Percentiles rank a stretch among this genome's conserved stretches.
These are phyloP conservation scores for Rhododendron vialii DNA, from an alignment of 148 eudicot species.

Conservation along the genomic window DNA sequence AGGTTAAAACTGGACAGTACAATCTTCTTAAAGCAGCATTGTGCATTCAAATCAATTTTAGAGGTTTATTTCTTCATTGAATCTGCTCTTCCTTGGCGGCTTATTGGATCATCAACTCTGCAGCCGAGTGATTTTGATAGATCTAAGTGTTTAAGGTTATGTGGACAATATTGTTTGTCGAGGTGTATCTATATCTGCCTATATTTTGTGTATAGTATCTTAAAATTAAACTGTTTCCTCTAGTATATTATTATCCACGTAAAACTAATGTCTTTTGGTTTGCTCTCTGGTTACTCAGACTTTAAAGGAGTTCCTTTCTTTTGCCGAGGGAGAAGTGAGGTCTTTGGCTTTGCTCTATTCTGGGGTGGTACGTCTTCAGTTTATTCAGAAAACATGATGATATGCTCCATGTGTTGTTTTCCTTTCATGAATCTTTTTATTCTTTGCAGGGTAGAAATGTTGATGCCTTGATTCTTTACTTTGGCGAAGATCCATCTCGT, in stretches of 20 bases:
- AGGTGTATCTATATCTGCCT: background rate
- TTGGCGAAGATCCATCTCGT: constrained; percentile 30
- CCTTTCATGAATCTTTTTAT: background rate
- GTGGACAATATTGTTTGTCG: background rate
- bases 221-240: background rate
- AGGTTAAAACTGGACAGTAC: background rate
- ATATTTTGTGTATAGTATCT: background rate
- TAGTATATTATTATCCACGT: background rate
- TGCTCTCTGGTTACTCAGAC: background rate
- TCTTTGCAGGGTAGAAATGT: constrained; percentile 25
- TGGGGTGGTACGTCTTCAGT: constrained; percentile 20
- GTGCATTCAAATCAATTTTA: background rate
- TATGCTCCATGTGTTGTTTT: background rate
- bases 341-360: constrained; percentile 21
- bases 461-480: constrained; percentile 27
- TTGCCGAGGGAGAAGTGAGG: constrained; percentile 29
- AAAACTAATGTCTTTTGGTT: background rate
- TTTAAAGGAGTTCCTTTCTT: constrained; percentile 19
- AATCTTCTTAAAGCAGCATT: background rate
- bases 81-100: background rate
- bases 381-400: background rate
- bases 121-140: background rate
- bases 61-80: background rate
- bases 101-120: background rate
- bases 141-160: background rate